These are phyloP conservation scores for Micractinium sp. DNA, from an alignment of 139 green algal genomes.

Conservation along the genomic window DNA sequence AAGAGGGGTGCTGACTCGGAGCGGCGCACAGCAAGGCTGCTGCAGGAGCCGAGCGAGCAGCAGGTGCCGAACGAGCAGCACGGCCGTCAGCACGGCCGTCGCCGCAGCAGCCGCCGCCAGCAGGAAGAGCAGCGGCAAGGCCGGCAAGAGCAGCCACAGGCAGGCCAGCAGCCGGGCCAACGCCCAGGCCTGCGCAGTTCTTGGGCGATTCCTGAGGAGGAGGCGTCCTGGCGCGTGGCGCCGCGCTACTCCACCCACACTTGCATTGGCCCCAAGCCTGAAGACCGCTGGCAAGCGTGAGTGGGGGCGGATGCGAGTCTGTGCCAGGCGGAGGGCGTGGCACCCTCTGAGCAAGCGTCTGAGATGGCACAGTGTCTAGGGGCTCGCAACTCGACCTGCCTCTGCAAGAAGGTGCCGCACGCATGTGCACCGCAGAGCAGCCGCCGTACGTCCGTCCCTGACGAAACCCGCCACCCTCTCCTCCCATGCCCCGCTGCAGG, in stretches of 20 bases:
- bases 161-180: not conserved
- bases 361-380: too few species aligned
- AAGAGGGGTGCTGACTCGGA: not conserved
- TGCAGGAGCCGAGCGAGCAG: not conserved
- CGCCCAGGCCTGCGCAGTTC: not conserved
- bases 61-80: not conserved
- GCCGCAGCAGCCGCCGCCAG: not conserved
- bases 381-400: too few species aligned
- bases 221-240: not conserved
- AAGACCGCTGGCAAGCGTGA: conserved; percentile 34
- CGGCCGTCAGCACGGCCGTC: not conserved
- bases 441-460: not conserved
- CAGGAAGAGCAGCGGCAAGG: not conserved
- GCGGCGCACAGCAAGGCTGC: not conserved
- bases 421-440: too few species aligned
- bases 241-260: conserved; percentile 35
- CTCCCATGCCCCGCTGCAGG: not conserved
- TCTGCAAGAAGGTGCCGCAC: not conserved
- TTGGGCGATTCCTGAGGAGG: not conserved
- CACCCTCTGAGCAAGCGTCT: too few species aligned
- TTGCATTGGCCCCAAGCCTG: conserved; percentile 20
- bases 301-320: not conserved
- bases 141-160: not conserved
- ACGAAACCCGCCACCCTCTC: not conserved
- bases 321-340: too few species aligned